Evolutionary conservation across 2,329 filamentous ascomycete genomes (phyloP), one percentile per base, ranked within the genome.

Genomic region (Amauroascus niger): DNA sequence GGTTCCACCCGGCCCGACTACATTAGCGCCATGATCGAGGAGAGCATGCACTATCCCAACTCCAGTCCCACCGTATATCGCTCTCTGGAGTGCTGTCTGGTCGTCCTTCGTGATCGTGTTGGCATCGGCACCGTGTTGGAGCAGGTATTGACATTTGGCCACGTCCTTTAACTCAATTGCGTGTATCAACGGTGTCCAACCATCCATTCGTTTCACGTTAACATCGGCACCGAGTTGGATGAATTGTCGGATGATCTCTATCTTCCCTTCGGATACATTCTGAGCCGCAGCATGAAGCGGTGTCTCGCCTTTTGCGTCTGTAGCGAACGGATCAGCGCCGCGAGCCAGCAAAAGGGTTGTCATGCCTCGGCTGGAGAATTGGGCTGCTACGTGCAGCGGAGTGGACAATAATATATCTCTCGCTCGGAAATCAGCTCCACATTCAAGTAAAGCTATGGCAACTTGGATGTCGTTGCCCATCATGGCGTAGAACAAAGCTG

Each of bases 281-380:
- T 37, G 20, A 8, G 49, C 49, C 18, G 49, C 49, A 8, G 39
- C 28, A 18, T 52, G 41, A 33, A 69, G 59, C 16, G 70, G 69
- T 26, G 62, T 67, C 67, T 68, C 71, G 9, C 66, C 65, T 13
- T 58, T 53, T 53, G 70, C 64, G 53, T 71, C 68, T 33, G 62
- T 62, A 49, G 65, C 66, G 11, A 62, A 48, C 7, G 65, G 61
- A 2, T 66, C 69, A n/a, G 69, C 67, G 2, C 68, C 69, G 1
- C 59, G 61, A 18, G 61, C 55, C 9, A 53, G 30, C 8, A 53
- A 18, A 1, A 37, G 51, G 3, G 32, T 32, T 2, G 37, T 22
- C n/a, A 53, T 49, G 3, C 13, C 2, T 45, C 32, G 55, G 26
- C 26, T 20, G 6, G 22, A 47, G 24, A n/a, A 40, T 26, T 11